phyloP scores from a whole-genome alignment of 148 eudicot species.

The Rhododendron vialii region DNA sequence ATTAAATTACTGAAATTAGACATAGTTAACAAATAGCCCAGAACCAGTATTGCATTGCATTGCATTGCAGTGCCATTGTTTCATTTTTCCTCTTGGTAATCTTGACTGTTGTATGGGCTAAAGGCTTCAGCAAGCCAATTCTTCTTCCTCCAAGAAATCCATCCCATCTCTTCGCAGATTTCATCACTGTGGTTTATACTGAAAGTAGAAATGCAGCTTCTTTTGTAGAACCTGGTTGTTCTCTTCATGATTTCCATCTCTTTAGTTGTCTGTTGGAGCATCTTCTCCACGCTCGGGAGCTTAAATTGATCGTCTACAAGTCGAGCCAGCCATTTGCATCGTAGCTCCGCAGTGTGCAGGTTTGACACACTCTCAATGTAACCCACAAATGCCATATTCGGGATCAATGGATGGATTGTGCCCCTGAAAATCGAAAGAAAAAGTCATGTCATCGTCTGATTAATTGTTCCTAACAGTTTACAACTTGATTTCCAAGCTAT shows the following conservation, averaged over 20 bases:
- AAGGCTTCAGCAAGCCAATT: conserved; percentile 81
- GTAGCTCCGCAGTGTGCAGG: conserved; percentile 49
- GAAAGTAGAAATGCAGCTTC: conserved; percentile 89
- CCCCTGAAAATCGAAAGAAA: conserved; percentile 35
- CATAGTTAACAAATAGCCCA: not conserved
- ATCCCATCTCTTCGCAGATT: conserved; percentile 92
- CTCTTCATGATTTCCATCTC: conserved; percentile 86
- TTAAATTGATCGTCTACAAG: conserved; percentile 51
- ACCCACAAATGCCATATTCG: conserved; percentile 94
- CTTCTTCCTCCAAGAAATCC: conserved; percentile 82
- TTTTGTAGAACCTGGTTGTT: conserved; percentile 77
- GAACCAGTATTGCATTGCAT: not conserved
- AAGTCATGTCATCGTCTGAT: not conserved
- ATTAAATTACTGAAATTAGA: not conserved
- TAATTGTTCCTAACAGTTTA: not conserved
- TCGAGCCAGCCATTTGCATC: conserved; percentile 81
- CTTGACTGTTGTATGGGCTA: conserved; percentile 87
- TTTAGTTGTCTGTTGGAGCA: conserved; percentile 51
- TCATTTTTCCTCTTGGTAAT: conserved; percentile 38
- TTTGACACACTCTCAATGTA: conserved; percentile 76
- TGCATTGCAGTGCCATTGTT: not conserved
- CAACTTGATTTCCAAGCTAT: not conserved
- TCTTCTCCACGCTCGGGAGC: conserved; percentile 71
- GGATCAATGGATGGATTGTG: conserved; percentile 84
- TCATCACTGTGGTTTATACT: conserved; percentile 90